Base-by-base conservation (phyloP, 2,329 filamentous ascomycete genomes). In the Cercospora janseana region DNA sequence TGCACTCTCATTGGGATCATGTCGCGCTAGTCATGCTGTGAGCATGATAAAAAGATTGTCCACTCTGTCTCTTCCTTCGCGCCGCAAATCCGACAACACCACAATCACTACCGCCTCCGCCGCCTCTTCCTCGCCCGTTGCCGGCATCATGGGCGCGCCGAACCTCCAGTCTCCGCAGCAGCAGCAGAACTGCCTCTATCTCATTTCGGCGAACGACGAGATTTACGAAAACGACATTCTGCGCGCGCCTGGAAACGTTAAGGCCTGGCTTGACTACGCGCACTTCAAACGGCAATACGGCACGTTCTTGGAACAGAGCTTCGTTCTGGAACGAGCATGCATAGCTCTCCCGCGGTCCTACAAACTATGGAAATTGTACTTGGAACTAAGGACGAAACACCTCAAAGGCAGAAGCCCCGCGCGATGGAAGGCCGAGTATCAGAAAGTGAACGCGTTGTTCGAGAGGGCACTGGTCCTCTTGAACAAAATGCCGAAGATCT, bases 401-500 rank as follows among this genome's bases (percentile, higher is more conserved):
- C 43, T 70, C 38, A 77, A 82, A 54, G 86, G 85, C 66, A 82
- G 92, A 60, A 97, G 95, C 68, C 83, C 92, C 9, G 87, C 88
- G 49, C 79, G 84, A 50, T 89, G 87, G 68, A 82, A 82, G 45
- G 74, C 80, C 52, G 91, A 98, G 66, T 97, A 86, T 71, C 80
- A 84, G 66, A 98, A 97, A 71, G 90, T 97, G 68, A 98, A 98
- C 69, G 80, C 88, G 46, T 81, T 97, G 31, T 98, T 95, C 68
- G 93, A 98, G 73, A 82, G 88, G 61, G 91, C 93, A 3, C 75
- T 98, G 44, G 88, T 96, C 51, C 78, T 98, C 31, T 80, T 98
- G 55, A 96, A 98, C 74, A 98, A 98, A 74, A 98, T 98, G 93
- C 93, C 94, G 18, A 82, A 83, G 60, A 93, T 98, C 66, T 98